Evolutionary conservation across 2,329 filamentous ascomycete species (phyloP).

Genomic region (Aspergillus sp.): DNA sequence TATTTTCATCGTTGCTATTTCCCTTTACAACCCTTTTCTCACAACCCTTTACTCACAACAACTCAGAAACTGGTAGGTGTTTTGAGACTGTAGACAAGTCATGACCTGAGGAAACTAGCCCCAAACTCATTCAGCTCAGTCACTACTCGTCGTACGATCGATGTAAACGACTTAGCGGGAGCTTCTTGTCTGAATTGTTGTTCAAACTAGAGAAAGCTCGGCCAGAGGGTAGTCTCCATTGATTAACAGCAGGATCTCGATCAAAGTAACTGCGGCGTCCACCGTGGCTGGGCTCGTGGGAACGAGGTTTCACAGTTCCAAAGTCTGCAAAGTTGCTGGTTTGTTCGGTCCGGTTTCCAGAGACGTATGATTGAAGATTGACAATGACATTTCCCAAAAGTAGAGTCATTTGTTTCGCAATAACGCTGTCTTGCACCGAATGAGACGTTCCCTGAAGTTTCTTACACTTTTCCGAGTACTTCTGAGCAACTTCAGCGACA

Average conservation of each 20-base stretch:
- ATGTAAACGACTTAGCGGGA: too few species aligned
- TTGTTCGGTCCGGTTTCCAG: constrained; percentile 4
- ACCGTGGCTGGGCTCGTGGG: constrained; percentile 9
- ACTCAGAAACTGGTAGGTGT: too few species aligned
- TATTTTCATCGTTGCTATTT: too few species aligned
- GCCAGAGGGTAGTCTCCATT: constrained; percentile 3
- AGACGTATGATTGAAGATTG: constrained; percentile 15
- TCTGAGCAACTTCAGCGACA: constrained; percentile 12
- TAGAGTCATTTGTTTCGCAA: constrained; percentile 10
- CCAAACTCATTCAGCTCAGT: too few species aligned
- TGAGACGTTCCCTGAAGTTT: not conserved
- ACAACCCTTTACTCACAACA: too few species aligned
- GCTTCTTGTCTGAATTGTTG: not conserved
- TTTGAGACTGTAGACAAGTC: too few species aligned
- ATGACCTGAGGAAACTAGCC: too few species aligned
- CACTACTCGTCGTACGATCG: too few species aligned
- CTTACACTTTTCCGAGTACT: constrained; percentile 8
- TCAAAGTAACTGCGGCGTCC: constrained; percentile 20
- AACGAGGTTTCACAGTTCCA: constrained; percentile 5
- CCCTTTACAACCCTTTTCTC: too few species aligned
- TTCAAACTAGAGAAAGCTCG: not conserved
- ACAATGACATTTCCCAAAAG: constrained; percentile 17
- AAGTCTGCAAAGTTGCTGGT: constrained; percentile 13
- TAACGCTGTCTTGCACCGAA: constrained; percentile 2
- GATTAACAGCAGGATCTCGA: constrained; percentile 7